These are phyloP conservation scores for Hericium rajendrae DNA, from an alignment of 768 basidiomycete genomes.

Conservation along the genomic window DNA sequence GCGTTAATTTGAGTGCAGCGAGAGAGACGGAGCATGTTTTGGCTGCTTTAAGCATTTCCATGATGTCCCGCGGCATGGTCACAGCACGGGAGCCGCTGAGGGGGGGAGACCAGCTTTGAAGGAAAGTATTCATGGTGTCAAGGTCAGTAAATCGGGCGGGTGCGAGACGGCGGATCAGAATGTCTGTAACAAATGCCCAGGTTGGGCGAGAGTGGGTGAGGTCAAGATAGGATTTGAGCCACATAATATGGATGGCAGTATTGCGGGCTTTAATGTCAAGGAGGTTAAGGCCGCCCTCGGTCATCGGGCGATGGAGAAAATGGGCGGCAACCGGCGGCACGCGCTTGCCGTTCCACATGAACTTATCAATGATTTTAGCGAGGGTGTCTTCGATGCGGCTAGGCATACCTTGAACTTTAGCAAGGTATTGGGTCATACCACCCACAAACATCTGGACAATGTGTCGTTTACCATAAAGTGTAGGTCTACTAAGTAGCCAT, in stretches of 20 bases:
- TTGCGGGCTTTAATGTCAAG: constrained; percentile 5
- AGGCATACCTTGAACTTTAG: constrained; percentile 21
- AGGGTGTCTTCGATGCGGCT: neutral
- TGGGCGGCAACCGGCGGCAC: neutral
- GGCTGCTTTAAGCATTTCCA: neutral
- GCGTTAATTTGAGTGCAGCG: neutral
- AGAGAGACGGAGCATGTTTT: neutral
- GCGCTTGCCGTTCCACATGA: constrained; percentile 11
- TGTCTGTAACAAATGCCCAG: constrained; percentile 9
- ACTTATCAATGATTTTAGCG: neutral
- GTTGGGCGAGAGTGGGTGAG: no score
- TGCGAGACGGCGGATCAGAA: neutral
- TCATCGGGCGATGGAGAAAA: neutral
- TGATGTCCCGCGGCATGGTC: neutral
- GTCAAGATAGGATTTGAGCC: constrained; percentile 9
- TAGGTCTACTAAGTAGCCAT: constrained; percentile 4
- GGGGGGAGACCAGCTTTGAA: constrained; percentile 5
- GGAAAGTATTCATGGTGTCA: neutral
- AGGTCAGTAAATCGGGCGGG: neutral
- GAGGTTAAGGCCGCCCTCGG: constrained; percentile 4
- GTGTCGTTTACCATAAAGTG: constrained; percentile 10
- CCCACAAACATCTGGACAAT: constrained; percentile 17
- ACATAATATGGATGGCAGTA: constrained; percentile 6
- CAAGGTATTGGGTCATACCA: constrained; percentile 19
- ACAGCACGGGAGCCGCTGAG: neutral